Conservation (phyloP, 306 rosid species). For the Sechiopsis laciniata region DNA sequence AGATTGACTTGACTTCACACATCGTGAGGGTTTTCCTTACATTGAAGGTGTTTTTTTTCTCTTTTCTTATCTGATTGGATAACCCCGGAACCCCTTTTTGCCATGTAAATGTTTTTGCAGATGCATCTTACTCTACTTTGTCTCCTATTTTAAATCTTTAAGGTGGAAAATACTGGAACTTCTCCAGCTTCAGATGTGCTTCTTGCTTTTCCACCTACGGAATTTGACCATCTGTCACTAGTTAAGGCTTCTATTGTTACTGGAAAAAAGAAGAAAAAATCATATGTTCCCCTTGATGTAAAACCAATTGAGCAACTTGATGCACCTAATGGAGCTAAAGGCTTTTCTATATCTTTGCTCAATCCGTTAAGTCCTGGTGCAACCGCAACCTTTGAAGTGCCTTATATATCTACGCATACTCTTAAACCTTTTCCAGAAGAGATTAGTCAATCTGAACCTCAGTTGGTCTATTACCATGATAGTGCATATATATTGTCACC, state of each 20-base stretch:
- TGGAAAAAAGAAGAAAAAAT: slow-evolving; percentile 74
- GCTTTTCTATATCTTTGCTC: slow-evolving; percentile 54
- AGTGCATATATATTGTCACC: slow-evolving; percentile 82
- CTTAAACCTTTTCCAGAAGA: slow-evolving; percentile 89
- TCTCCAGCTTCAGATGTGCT: slow-evolving; percentile 66
- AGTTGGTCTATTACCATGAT: slow-evolving; percentile 82
- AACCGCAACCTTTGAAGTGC: slow-evolving; percentile 68
- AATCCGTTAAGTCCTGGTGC: slow-evolving; percentile 53
- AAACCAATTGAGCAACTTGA: slow-evolving; percentile 53
- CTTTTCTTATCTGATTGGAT: background rate
- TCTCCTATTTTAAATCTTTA: slow-evolving; percentile 15
- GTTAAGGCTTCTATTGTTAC: slow-evolving; percentile 62
- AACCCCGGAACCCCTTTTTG: too few species aligned
- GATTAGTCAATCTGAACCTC: slow-evolving; percentile 86
- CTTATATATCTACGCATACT: slow-evolving; percentile 66
- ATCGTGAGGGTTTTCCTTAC: slow-evolving; percentile 79
- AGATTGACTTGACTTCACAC: slow-evolving; percentile 89
- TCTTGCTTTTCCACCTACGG: slow-evolving; percentile 75
- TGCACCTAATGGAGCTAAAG: slow-evolving; percentile 82
- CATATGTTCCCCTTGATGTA: slow-evolving; percentile 69
- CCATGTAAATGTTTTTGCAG: too few species aligned
- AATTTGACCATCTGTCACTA: slow-evolving; percentile 59
- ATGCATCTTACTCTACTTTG: slow-evolving; percentile 9
- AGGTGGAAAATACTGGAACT: slow-evolving; percentile 76
- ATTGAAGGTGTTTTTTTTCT: slow-evolving; percentile 54